A percentile compares a stretch with the other conserved stretches of the same genome.
Evolutionary conservation across 1,284 basidiomycete genomes (phyloP).

Genomic region (Leccinum insolens): DNA sequence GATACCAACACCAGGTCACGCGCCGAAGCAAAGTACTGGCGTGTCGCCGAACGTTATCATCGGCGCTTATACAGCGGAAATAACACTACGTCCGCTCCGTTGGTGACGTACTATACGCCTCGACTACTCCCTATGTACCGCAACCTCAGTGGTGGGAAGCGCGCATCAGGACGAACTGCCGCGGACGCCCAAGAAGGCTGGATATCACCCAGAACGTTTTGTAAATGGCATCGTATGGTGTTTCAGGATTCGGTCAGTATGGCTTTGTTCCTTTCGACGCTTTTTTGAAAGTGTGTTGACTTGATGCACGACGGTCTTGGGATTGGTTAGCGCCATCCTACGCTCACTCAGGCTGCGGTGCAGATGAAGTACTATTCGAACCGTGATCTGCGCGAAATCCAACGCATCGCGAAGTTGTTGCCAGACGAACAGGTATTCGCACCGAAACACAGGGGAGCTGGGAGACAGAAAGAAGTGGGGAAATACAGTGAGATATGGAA

Average conservation of each 20-base stretch:
- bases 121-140: conserved; percentile 35
- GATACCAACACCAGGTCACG: conserved; percentile 24
- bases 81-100: conserved; percentile 6
- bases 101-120: conserved; percentile 33
- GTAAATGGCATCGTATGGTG: conserved; percentile 47
- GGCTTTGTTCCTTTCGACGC: background rate
- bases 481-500: conserved; percentile 39
- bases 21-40: conserved; percentile 37
- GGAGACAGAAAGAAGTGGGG: conserved; percentile 15
- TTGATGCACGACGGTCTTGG: background rate
- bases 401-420: conserved; percentile 38
- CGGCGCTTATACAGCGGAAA: conserved; percentile 32
- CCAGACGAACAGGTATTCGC: conserved; percentile 37
- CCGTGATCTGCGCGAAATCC: conserved; percentile 41
- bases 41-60: conserved; percentile 27
- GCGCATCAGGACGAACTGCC: background rate
- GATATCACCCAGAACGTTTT: conserved; percentile 36
- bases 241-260: conserved; percentile 38
- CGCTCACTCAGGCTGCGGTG: conserved; percentile 30
- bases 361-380: conserved; percentile 38
- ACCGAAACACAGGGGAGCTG: background rate
- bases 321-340: conserved; percentile 36
- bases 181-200: conserved; percentile 10
- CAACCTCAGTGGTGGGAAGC: conserved; percentile 4
- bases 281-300: background rate